A percentile compares a stretch with the other conserved stretches of the same genome.
phyloP scores from a whole-genome alignment of 2,329 filamentous ascomycete species.

The Colletotrichum sp. region DNA sequence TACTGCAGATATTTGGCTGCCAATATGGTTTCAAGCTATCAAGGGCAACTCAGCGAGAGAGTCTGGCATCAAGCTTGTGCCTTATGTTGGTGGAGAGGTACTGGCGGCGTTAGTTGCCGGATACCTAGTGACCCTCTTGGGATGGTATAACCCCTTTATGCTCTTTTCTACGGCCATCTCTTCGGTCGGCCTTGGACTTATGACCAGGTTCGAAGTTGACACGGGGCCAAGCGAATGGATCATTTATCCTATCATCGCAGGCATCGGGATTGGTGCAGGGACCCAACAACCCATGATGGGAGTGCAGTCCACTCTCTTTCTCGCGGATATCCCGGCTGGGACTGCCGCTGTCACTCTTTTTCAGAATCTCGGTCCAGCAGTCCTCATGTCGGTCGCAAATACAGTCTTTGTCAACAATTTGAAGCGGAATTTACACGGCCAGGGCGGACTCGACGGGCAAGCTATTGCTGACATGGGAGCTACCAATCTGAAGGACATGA shows the following conservation, averaged over 20 bases:
- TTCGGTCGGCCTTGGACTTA: constrained; percentile 27
- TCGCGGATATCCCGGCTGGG: constrained; percentile 10
- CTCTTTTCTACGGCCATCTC: constrained; percentile 29
- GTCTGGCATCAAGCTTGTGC: constrained; percentile 36
- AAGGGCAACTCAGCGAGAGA: constrained; percentile 32
- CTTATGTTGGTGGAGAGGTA: constrained; percentile 32
- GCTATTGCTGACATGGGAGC: constrained; percentile 48
- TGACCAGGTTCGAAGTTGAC: not conserved
- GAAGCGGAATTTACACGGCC: constrained; percentile 34
- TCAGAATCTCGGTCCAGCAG: constrained; percentile 14
- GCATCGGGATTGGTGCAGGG: constrained; percentile 29
- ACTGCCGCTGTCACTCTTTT: constrained; percentile 15
- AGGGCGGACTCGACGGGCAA: not conserved
- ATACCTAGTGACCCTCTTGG: constrained; percentile 30
- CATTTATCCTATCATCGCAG: constrained; percentile 27
- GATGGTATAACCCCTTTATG: constrained; percentile 41
- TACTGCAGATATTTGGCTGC: constrained; percentile 35
- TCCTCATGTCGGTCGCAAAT: constrained; percentile 17
- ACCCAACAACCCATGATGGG: constrained; percentile 29
- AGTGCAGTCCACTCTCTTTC: constrained; percentile 26
- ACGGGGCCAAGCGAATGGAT: constrained; percentile 21
- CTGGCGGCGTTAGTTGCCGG: constrained; percentile 30
- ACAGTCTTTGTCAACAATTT: constrained; percentile 13
- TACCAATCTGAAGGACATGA: constrained; percentile 59
- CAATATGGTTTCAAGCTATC: constrained; percentile 39